These are phyloP conservation scores for Russula sp. DNA, from an alignment of 768 basidiomycete species.

Conservation along the genomic window DNA sequence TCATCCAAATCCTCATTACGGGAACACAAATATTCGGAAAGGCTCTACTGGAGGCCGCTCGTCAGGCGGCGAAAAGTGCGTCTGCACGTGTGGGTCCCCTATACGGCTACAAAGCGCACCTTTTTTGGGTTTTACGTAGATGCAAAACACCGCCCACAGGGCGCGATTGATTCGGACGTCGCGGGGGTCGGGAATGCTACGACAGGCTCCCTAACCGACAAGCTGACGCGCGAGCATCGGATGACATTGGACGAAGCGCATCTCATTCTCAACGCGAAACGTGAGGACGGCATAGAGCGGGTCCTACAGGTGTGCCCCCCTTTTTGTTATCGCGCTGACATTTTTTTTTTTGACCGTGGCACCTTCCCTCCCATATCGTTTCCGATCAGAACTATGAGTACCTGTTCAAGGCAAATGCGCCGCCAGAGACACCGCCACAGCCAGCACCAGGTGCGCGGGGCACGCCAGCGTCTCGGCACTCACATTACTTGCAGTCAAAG, in stretches of 20 bases:
- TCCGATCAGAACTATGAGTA: conserved; percentile 78
- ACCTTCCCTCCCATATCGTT: neutral
- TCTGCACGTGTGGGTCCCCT: conserved; percentile 5
- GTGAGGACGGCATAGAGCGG: conserved; percentile 59
- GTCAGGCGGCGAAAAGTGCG: conserved; percentile 91
- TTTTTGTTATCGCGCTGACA: neutral
- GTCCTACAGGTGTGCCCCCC: conserved; percentile 58
- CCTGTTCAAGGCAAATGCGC: conserved; percentile 85
- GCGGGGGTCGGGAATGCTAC: conserved; percentile 71
- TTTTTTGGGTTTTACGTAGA: conserved; percentile 42
- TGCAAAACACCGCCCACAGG: conserved; percentile 75
- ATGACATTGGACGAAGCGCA: conserved; percentile 97
- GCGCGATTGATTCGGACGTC: conserved; percentile 57
- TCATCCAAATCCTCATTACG: conserved; percentile 74
- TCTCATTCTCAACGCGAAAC: conserved; percentile 84
- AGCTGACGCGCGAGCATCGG: conserved; percentile 74
- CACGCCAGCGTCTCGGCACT: conserved; percentile 45
- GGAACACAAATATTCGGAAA: conserved; percentile 83
- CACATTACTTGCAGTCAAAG: conserved; percentile 95
- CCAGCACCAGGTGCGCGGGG: conserved; percentile 40
- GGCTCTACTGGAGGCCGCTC: conserved; percentile 84
- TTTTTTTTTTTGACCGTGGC: neutral
- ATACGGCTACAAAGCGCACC: neutral
- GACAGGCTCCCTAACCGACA: conserved; percentile 71
- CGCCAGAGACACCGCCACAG: conserved; percentile 46